phyloP scores from a whole-genome alignment of 495 filamentous ascomycete genomes.

The Penicillium crystallinum region DNA sequence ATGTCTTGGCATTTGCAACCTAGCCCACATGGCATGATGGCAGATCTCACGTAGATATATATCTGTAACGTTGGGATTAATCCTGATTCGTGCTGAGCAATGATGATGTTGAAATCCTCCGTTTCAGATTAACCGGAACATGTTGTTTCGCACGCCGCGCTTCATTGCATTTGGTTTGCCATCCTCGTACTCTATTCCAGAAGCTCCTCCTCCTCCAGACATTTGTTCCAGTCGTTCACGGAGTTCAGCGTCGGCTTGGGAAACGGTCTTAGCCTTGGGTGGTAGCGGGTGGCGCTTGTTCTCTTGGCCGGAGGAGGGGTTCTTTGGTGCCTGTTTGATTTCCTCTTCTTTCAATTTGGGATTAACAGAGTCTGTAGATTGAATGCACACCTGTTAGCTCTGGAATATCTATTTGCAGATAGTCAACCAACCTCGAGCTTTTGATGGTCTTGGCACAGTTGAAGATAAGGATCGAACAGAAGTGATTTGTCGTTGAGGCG shows the following conservation, averaged over 20 bases:
- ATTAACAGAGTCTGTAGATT: neutral
- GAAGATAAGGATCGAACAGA: constrained; percentile 2
- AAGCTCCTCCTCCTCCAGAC: constrained; percentile 67
- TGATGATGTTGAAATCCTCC: neutral
- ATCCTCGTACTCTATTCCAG: constrained; percentile 77
- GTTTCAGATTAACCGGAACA: constrained; percentile 63
- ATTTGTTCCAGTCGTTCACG: constrained; percentile 60
- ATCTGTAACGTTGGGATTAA: neutral
- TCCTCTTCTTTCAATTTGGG: neutral
- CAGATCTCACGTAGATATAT: neutral
- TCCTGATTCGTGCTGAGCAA: neutral
- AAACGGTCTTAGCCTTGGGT: constrained; percentile 43
- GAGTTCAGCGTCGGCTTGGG: constrained; percentile 65
- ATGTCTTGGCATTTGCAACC: neutral
- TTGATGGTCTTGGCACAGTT: neutral
- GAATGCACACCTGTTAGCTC: neutral
- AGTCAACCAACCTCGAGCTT: constrained; percentile 7
- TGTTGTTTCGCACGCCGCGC: constrained; percentile 68
- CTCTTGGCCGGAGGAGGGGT: neutral
- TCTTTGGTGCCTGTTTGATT: neutral
- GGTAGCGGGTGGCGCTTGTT: neutral
- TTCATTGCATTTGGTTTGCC: constrained; percentile 74
- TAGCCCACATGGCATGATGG: neutral
- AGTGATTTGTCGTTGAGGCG: neutral
- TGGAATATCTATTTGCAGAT: neutral